Evolutionary conservation across 2,329 filamentous ascomycete genomes (phyloP), one percentile per base, ranked within the genome.

Genomic region (Cytospora piceae): DNA sequence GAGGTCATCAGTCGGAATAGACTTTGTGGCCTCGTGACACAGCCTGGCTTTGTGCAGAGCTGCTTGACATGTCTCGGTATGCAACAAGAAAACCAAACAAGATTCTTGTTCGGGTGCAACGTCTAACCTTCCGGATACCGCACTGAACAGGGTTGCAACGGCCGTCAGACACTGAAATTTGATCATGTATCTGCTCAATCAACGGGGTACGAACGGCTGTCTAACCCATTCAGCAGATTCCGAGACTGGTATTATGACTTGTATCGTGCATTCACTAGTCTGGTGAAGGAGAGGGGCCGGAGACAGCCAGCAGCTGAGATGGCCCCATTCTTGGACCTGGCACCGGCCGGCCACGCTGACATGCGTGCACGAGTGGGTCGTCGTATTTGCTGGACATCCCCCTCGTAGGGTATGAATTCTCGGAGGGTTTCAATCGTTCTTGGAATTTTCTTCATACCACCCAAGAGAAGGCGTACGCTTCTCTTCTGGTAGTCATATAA

Each of bases 61-160:
- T 61, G 52, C 57, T 61, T 64, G 65, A 64, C 61, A 61, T 58
- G 65, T 61, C 65, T 64, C 58, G 62, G 65, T 51, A 52, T 57
- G 65, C 61, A n/a, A 52, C 52, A 39, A 27, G 37, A 34, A 54
- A 34, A 42, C 65, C 52, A 54, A 34, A 63, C 34, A 46, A 42
- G 27, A 58, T 51, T n/a, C 29, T 37, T 51, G 24, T 39, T 46
- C 58, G 17, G 60, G 62, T 32, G 24, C 42, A 15, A 54, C 53
- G 60, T 53, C 39, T 22, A 39, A 53, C 22, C 53, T 37, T 22
- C 53, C 9, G 29, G 31, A 11, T 4, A 32, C 24, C 27, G 27
- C 27, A 37, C 31, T 32, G 20, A 4, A 29, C 31, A 63, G n/a
- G 14, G 29, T n/a, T 39, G 27, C 29, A 14, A n/a, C 49, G 39